phyloP scores from a whole-genome alignment of 176 grass and related monocot genomes.

The Lolium perenne region DNA sequence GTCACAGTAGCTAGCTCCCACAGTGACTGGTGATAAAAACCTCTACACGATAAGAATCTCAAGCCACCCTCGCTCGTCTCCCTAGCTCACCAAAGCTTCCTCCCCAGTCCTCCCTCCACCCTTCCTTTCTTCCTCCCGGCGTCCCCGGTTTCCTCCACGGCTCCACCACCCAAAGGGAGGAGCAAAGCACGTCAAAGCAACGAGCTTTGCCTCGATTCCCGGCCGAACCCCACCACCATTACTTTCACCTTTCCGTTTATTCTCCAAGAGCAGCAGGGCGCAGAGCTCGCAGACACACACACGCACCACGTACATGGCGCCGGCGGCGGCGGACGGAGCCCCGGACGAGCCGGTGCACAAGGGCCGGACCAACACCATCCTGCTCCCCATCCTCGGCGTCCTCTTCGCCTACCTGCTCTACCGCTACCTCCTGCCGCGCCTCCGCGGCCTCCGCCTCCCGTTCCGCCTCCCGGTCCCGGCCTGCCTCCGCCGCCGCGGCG shows the following conservation, averaged over 20 bases:
- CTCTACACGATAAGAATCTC: conserved; percentile 48
- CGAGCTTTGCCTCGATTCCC: conserved; percentile 29
- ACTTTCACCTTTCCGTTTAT: not conserved
- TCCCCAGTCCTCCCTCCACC: not conserved
- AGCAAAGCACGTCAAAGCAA: conserved; percentile 51
- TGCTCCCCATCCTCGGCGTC: conserved; percentile 59
- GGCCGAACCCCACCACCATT: not conserved
- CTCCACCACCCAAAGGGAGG: conserved; percentile 17
- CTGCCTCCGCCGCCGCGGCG: conserved; percentile 49
- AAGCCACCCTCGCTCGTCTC: not conserved
- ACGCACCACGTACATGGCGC: conserved; percentile 27
- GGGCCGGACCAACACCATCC: conserved; percentile 58
- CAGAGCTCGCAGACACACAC: conserved; percentile 17
- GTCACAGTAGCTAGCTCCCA: conserved; percentile 12
- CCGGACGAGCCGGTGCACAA: conserved; percentile 37
- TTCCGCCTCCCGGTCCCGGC: conserved; percentile 37
- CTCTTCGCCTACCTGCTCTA: conserved; percentile 62
- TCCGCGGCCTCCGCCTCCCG: conserved; percentile 43
- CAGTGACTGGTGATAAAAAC: conserved; percentile 33
- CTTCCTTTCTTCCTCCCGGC: not conserved
- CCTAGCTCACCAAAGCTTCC: conserved; percentile 3
- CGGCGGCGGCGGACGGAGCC: conserved; percentile 20
- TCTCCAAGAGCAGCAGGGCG: not conserved
- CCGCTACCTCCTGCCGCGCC: conserved; percentile 65
- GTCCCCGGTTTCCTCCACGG: conserved; percentile 27